Conservation (phyloP, 2,329 filamentous ascomycete genomes). For the Arthroderma uncinatum region DNA sequence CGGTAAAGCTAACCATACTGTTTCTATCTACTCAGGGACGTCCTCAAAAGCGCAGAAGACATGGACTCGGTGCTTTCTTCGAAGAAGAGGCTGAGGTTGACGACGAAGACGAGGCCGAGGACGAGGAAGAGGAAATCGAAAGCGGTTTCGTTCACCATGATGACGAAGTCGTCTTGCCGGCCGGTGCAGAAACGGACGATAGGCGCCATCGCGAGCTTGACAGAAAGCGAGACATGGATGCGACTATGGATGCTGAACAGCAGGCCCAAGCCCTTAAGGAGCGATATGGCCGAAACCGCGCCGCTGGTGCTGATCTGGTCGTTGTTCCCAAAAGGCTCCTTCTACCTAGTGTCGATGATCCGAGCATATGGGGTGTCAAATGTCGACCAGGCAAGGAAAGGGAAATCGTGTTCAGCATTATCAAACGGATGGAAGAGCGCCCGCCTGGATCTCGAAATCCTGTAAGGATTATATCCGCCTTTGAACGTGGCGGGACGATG, state of each 20-base stretch:
- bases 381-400: slow-evolving; percentile 93
- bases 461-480: slow-evolving; percentile 75
- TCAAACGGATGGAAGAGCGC: slow-evolving; percentile 77
- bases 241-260: slow-evolving; percentile 85
- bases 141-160: slow-evolving; percentile 85
- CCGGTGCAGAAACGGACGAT: slow-evolving; percentile 73
- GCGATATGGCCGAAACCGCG: slow-evolving; percentile 71
- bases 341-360: slow-evolving; percentile 86
- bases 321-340: slow-evolving; percentile 76
- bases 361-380: slow-evolving; percentile 86
- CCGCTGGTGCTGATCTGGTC: slow-evolving; percentile 56
- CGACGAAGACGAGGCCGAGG: slow-evolving; percentile 75
- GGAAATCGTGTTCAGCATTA: slow-evolving; percentile 77
- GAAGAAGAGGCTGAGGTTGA: slow-evolving; percentile 98
- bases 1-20: slow-evolving; percentile 12
- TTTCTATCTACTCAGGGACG: slow-evolving; percentile 41
- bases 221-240: slow-evolving; percentile 74
- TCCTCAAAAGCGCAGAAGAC: slow-evolving; percentile 67
- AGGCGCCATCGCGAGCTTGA: slow-evolving; percentile 89
- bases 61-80: slow-evolving; percentile 74
- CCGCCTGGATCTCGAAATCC: slow-evolving; percentile 62
- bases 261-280: slow-evolving; percentile 78
- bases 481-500: slow-evolving; percentile 82
- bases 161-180: slow-evolving; percentile 65
- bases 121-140: slow-evolving; percentile 78